Conservation (phyloP, 345 rosid species). For the Theobroma cacao region DNA sequence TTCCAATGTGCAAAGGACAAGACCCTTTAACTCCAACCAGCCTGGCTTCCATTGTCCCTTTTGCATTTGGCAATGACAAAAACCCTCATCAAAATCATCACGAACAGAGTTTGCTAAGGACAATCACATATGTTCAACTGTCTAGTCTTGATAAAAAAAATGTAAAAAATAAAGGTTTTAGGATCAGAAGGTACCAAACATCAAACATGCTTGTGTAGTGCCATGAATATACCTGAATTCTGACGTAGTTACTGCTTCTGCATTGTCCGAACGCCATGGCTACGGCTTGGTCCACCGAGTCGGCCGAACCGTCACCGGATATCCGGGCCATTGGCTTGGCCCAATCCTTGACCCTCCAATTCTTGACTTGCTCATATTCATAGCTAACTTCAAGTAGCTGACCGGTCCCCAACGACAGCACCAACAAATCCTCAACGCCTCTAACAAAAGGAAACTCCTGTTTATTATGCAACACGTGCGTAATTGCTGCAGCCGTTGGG, state of each 20-base stretch:
- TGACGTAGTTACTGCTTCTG: conserved; percentile 67
- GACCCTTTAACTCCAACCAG: conserved; percentile 5
- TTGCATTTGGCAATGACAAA: not conserved
- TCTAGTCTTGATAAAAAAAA: not conserved
- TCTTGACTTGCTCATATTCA: conserved; percentile 66
- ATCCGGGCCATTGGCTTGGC: conserved; percentile 86
- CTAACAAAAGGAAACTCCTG: conserved; percentile 96
- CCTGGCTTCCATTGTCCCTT: conserved; percentile 9
- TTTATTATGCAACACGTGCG: conserved; percentile 95
- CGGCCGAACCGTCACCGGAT: conserved; percentile 78
- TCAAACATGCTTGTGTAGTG: not conserved
- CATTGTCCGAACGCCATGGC: conserved; percentile 92
- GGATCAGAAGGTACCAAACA: not conserved
- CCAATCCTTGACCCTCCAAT: conserved; percentile 89
- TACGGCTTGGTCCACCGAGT: conserved; percentile 88
- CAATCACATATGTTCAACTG: not conserved
- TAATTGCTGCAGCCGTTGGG: conserved; percentile 91
- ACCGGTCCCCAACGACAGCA: conserved; percentile 77
- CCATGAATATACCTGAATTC: conserved; percentile 68
- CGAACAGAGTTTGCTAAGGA: not conserved
- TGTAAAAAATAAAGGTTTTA: no score
- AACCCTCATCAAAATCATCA: not conserved
- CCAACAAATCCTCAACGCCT: conserved; percentile 92
- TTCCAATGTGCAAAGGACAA: conserved; percentile 4
- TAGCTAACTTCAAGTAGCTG: conserved; percentile 71